Percentiles rank a stretch among this genome's conserved stretches.
Conservation (phyloP, 2,329 filamentous ascomycete genomes). For the Biscogniauxia marginata region DNA sequence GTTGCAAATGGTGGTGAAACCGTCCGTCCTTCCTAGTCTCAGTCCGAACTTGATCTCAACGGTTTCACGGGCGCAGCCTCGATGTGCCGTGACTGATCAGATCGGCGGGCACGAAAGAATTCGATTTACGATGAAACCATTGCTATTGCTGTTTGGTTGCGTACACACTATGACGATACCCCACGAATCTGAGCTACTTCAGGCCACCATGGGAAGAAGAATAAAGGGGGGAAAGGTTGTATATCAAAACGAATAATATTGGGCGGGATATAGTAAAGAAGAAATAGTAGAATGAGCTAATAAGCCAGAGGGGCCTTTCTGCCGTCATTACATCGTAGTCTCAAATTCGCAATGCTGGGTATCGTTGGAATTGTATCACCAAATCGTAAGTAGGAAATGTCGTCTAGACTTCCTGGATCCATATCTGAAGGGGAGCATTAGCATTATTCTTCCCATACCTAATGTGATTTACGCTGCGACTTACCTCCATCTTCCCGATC, state of each 20-base stretch:
- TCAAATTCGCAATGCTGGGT: slow-evolving; percentile 32
- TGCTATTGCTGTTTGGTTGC: not conserved
- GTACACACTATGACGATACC: not conserved
- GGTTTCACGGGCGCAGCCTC: not conserved
- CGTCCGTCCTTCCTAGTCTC: not conserved
- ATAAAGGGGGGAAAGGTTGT: slow-evolving; percentile 3
- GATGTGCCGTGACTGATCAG: not conserved
- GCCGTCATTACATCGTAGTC: slow-evolving; percentile 32
- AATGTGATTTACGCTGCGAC: slow-evolving; percentile 35
- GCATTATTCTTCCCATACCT: slow-evolving; percentile 21
- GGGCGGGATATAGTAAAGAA: slow-evolving; percentile 2
- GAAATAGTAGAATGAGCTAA: slow-evolving; percentile 7
- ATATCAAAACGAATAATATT: slow-evolving; percentile 4
- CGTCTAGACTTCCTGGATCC: slow-evolving; percentile 46
- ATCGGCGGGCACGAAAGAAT: not conserved
- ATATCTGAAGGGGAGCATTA: slow-evolving; percentile 39
- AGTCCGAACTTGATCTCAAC: not conserved
- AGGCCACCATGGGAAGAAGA: slow-evolving; percentile 11
- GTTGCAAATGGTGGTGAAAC: not conserved
- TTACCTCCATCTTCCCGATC: slow-evolving; percentile 92
- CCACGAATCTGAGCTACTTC: not conserved
- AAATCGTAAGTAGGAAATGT: slow-evolving; percentile 26
- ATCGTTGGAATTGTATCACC: slow-evolving; percentile 31
- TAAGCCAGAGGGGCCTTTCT: slow-evolving; percentile 16
- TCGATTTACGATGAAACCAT: not conserved